Evolutionary conservation across 169 alveolate genomes (phyloP).

Genomic region (Plasmodium gonderi): DNA sequence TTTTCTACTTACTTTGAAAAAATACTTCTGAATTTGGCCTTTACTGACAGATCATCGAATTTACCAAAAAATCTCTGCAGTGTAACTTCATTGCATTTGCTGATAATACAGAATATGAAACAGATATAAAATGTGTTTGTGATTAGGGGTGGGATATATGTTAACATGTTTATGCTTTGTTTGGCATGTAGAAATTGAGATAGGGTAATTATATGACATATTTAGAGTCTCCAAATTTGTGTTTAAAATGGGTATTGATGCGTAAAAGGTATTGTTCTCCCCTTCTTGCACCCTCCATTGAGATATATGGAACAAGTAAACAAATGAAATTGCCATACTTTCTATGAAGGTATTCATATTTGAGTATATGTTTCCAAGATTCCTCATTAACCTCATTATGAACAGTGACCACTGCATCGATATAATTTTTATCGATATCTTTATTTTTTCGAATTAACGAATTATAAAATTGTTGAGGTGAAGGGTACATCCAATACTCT

Average conservation of each 20-base stretch:
- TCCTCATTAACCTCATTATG: conserved; percentile 88
- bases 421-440: conserved; percentile 77
- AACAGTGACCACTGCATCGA: conserved; percentile 85
- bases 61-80: conserved; percentile 87
- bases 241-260: not conserved
- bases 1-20: conserved; percentile 49
- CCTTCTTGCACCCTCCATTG: too few relatives aligned
- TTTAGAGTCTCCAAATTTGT: too few relatives aligned
- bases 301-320: not conserved
- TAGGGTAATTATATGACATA: too few relatives aligned
- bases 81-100: conserved; percentile 80
- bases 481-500: conserved; percentile 88
- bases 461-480: conserved; percentile 89
- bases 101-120: not conserved
- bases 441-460: conserved; percentile 84
- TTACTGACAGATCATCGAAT: conserved; percentile 79
- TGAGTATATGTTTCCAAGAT: conserved; percentile 85
- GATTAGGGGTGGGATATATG: not conserved
- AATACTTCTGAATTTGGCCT: conserved; percentile 78
- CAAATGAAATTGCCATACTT: conserved; percentile 24
- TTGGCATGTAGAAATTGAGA: too few relatives aligned
- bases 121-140: not conserved
- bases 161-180: too few relatives aligned
- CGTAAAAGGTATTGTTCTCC: conserved; percentile 4
- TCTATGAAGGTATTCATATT: conserved; percentile 84